Evolutionary conservation across 306 rosid species (phyloP).

Genomic region (Malus domestica): ASM211411v1 NC_041789.1:29526501-29527000

Average conservation of each 20-base stretch:
- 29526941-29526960: not conserved
- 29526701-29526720: not conserved
- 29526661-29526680: not conserved
- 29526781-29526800: not conserved
- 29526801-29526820: no score
- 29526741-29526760: not conserved
- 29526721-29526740: not conserved
- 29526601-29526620: not conserved
- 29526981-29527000: not conserved
- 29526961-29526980: not conserved
- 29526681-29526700: not conserved
- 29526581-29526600: not conserved
- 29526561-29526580: not conserved
- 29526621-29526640: not conserved
- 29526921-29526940: not conserved
- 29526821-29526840: not conserved
- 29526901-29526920: not conserved
- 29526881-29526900: not conserved
- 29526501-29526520: slow-evolving; percentile 29
- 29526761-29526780: not conserved
- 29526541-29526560: not conserved
- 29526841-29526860: not conserved
- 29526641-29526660: not conserved
- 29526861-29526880: not conserved
- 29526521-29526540: slow-evolving; percentile 8